Base-by-base conservation (phyloP, 352 stramenopile species). In the Globisporangium apiculatum region DNA sequence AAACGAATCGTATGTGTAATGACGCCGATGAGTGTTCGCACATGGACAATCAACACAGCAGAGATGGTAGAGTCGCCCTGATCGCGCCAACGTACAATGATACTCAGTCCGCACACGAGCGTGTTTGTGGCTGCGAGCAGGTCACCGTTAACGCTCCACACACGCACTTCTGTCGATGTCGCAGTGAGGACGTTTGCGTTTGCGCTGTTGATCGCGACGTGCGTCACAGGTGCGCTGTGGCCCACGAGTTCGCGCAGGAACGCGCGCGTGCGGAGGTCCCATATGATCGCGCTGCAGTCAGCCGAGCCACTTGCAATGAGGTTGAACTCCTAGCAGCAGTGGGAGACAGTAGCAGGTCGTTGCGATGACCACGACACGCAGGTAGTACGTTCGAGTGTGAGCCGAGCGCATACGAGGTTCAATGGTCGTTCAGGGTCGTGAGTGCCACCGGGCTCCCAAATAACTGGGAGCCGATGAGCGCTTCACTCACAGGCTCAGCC, bases 101-200 rank as follows among this genome's bases (percentile, higher is more conserved):
- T n/a, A n/a, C n/a, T n/a, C n/a, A n/a, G n/a, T n/a, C n/a, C 78
- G 35, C 84, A 73, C 1, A 58, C 15, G 52, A 67, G 41, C 9
- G 76, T 55, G 9, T 55, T 75, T 1, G 73, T 79, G n/a, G 68
- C 70, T 6, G 79, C 80, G 5, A 92, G 62, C 7, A 92, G 62
- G 51, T 92, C 83, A 0, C 83, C 83, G 35, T 92, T 92, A 50
- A 92, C 81, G 59, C 79, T 89, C 83, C 83, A 92, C 2, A 90
- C 46, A 4, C 83, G 79, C 7, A 92, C 12, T 49, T 92, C 79
- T 0, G 64, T 61, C 5, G 55, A 50, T 4, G 83, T 83, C 5
- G 69, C 61, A 3, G 82, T 86, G 11, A 88, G 15, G 5, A 92
- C 46, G 57, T 88, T 88, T 5, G 75, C 79, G 49, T 79, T 89